A percentile compares a stretch with the other conserved stretches of the same genome.
These are phyloP conservation scores for Mrakia blollopis DNA, from an alignment of 768 basidiomycete species.

Conservation along the genomic window DNA sequence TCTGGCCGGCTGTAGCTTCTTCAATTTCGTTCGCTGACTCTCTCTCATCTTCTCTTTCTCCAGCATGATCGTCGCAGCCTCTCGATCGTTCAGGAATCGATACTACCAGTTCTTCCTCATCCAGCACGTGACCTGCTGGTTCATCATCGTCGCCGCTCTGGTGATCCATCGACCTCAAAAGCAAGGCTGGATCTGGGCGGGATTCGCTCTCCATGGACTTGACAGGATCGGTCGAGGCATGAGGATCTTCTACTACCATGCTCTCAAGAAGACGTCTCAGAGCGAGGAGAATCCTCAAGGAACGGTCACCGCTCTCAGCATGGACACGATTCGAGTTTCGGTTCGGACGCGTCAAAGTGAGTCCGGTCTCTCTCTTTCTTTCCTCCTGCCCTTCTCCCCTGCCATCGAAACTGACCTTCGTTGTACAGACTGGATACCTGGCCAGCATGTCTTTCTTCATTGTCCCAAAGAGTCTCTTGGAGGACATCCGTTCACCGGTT, in stretches of 20 bases:
- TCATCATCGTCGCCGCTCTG: conserved; percentile 30
- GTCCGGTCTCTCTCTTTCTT: neutral
- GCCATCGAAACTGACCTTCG: neutral
- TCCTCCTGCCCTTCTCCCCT: too few relatives aligned
- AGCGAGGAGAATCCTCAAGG: conserved; percentile 24
- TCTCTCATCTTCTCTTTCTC: neutral
- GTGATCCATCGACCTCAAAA: conserved; percentile 33
- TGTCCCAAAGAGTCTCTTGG: conserved; percentile 30
- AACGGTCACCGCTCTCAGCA: conserved; percentile 14
- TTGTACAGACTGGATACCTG: conserved; percentile 25
- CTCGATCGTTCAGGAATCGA: conserved; percentile 26
- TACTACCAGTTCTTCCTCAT: conserved; percentile 32
- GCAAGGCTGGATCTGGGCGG: conserved; percentile 34
- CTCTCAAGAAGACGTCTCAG: conserved; percentile 6
- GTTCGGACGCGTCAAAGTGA: conserved; percentile 30
- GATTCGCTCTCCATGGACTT: conserved; percentile 29
- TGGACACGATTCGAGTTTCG: conserved; percentile 29
- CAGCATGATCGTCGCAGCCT: conserved; percentile 32
- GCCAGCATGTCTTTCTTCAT: conserved; percentile 31
- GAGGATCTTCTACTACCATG: conserved; percentile 30
- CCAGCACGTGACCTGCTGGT: conserved; percentile 31
- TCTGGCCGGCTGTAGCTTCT: too few relatives aligned
- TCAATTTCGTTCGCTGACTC: neutral
- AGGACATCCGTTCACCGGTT: conserved; percentile 32
- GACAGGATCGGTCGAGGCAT: conserved; percentile 21